A percentile compares a stretch with the other conserved stretches of the same genome.
Conservation (phyloP, 768 basidiomycete genomes). For the Lyophyllum decastes region DNA sequence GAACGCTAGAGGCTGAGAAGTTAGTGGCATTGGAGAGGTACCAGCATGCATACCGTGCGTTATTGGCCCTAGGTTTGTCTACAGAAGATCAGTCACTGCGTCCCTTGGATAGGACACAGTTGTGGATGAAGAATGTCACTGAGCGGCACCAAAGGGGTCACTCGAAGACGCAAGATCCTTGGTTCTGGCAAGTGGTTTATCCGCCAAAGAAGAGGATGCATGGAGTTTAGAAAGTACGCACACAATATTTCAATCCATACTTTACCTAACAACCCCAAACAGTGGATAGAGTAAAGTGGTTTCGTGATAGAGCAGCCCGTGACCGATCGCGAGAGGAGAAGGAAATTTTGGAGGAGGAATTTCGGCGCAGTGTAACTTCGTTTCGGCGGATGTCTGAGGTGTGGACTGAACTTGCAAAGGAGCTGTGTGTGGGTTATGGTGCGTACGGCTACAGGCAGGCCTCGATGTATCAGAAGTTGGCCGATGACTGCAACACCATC, state of each 20-base stretch:
- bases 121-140: neutral
- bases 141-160: neutral
- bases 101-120: neutral
- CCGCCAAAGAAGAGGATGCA: neutral
- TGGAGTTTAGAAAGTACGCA: neutral
- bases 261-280: neutral
- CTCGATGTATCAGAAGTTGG: too few relatives aligned
- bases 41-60: neutral
- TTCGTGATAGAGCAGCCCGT: neutral
- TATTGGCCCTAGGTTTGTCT: neutral
- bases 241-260: neutral
- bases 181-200: neutral
- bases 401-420: neutral
- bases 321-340: neutral
- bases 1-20: neutral
- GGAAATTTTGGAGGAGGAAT: neutral
- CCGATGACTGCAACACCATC: too few relatives aligned
- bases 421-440: neutral
- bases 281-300: neutral
- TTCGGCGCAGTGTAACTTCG: neutral
- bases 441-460: neutral
- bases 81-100: neutral
- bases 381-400: neutral
- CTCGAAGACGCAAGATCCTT: neutral
- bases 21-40: neutral